Percentiles rank a stretch among this genome's conserved stretches.
Evolutionary conservation across 2,329 filamentous ascomycete species (phyloP).

Genomic region (Biscogniauxia mediterranea): DNA sequence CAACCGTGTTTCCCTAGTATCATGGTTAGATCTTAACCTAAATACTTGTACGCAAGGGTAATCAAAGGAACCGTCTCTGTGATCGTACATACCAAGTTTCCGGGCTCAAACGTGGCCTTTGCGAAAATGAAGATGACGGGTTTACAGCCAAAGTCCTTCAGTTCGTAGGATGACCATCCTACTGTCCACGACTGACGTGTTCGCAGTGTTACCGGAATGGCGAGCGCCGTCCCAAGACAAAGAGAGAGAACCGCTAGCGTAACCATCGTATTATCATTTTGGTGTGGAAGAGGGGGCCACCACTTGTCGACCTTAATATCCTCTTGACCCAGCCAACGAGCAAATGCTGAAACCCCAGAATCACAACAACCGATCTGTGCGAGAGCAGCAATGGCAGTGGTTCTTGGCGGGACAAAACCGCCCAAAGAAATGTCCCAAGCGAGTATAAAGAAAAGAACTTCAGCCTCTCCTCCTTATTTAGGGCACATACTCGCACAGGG

Average conservation of each 20-base stretch:
- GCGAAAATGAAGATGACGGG: constrained; percentile 31
- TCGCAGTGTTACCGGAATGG: constrained; percentile 10
- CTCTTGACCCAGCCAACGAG: not conserved
- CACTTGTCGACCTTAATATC: not conserved
- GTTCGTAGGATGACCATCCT: constrained; percentile 26
- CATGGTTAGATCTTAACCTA: too few relatives aligned
- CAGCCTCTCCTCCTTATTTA: not conserved
- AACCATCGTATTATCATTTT: not conserved
- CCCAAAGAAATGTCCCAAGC: too few relatives aligned
- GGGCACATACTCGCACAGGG: not conserved
- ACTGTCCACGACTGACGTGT: constrained; percentile 26
- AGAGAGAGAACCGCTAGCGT: not conserved
- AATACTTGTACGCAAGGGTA: too few relatives aligned
- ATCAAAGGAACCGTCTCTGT: not conserved
- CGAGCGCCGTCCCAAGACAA: constrained; percentile 11
- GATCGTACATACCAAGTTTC: constrained; percentile 24
- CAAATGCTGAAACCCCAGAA: not conserved
- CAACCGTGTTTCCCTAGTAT: constrained; percentile 25
- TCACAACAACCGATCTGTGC: not conserved
- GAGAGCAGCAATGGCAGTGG: not conserved
- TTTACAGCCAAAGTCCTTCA: constrained; percentile 25
- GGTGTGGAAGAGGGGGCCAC: too few relatives aligned
- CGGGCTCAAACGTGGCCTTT: constrained; percentile 30
- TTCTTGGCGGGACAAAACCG: not conserved
- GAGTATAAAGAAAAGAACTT: not conserved